Conservation (phyloP, 331 rosid species). For the Acacia pycnantha region DNA sequence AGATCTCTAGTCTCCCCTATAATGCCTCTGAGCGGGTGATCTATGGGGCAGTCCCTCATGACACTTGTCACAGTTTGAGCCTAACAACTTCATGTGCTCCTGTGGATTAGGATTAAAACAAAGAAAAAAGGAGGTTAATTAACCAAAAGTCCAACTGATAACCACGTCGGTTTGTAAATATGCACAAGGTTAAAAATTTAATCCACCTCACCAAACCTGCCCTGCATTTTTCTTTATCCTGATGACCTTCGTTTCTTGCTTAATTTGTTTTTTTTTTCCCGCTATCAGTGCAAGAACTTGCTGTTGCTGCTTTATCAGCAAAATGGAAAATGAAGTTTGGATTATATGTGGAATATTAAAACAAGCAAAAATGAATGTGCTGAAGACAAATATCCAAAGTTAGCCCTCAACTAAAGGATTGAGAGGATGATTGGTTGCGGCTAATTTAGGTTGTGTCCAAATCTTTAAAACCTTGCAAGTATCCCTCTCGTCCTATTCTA, state of each 20-base stretch:
- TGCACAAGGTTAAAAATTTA: not conserved
- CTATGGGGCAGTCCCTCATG: no score
- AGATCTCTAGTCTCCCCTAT: no score
- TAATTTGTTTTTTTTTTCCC: not conserved
- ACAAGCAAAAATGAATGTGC: constrained; percentile 1
- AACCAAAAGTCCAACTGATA: no score
- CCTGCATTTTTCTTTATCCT: not conserved
- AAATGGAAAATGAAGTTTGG: not conserved
- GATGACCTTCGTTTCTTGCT: not conserved
- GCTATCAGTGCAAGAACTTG: not conserved
- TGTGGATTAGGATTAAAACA: no score
- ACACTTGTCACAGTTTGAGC: not conserved
- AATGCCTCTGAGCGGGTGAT: no score
- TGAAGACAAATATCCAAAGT: not conserved
- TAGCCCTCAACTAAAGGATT: not conserved
- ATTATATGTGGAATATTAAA: not conserved
- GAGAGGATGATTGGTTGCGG: not conserved
- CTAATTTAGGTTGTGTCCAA: not conserved
- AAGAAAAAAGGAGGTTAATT: no score
- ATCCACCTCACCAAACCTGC: not conserved
- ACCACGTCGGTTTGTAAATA: no score
- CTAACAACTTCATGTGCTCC: not conserved
- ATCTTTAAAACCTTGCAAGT: not conserved
- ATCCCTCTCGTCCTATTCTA: not conserved
- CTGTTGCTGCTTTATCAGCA: not conserved